Base-by-base conservation (phyloP, 2,329 filamentous ascomycete species). In the Alternaria sp. region DNA sequence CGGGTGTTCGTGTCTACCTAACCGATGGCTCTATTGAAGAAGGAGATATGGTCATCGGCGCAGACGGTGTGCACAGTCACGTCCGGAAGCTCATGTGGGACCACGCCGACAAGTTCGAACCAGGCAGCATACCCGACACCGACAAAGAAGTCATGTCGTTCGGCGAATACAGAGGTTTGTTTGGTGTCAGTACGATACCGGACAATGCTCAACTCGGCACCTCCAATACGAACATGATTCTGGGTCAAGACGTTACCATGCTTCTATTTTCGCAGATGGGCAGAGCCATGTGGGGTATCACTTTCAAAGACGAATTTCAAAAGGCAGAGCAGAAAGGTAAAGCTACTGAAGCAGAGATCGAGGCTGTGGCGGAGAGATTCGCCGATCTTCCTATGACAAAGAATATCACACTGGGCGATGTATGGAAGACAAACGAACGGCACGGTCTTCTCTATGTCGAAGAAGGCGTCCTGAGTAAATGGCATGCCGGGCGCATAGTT, bases 401-500 rank as follows among this genome's bases (percentile, higher is more conserved):
- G 3, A 70, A 61, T 0, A 9, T 80, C 9, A 74, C 63, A 2
- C 80, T 84, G 57, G 69, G 70, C 0, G 75, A 82, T 11, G 37
- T 84, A 2, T 82, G 66, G 66, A 55, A 65, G 26, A 51, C 44
- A 1, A 65, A 60, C 20, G 77, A 72, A 58, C 75, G 44, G 57
- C 58, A 5, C 58, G 72, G 23, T 37, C 66, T 77, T 21, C 67
- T 79, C 6, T 65, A 69, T 54, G 46, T 82, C 14, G 75, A 81
- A 49, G 81, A 83, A 63, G 79, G 78, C 37, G 74, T 81, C 1
- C 76, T 81, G n/a, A 64, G 77, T 11, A 72, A 76, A 37, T 84
- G 82, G 79, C 75, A 80, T 54, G 82, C 76, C 45, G 73, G 76
- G 11, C 70, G 82, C 10, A 77, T 82, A 4, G 72, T 83, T 2